A percentile compares a stretch with the other conserved stretches of the same genome.
phyloP scores from a whole-genome alignment of 2,329 filamentous ascomycete species.

The Ophiosphaerella narmari region DNA sequence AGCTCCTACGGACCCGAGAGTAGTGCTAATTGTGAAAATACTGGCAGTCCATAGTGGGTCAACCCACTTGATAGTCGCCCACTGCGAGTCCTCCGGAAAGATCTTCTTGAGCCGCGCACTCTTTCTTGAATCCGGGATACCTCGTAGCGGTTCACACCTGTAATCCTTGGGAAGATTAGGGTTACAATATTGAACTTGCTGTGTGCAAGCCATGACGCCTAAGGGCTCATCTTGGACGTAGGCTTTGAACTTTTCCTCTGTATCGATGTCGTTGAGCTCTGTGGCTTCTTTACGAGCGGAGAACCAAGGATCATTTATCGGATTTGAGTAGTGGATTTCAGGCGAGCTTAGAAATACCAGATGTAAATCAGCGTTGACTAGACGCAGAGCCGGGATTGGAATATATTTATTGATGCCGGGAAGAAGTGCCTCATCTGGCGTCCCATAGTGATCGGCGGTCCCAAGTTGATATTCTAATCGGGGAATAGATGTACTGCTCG shows the following conservation, averaged over 20 bases:
- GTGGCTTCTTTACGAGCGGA: slow-evolving; percentile 19
- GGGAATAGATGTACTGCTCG: slow-evolving; percentile 3
- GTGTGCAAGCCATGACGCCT: slow-evolving; percentile 35
- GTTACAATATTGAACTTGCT: slow-evolving; percentile 46
- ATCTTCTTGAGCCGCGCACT: slow-evolving; percentile 1
- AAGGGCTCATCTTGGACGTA: slow-evolving; percentile 26
- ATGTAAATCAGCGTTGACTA: slow-evolving; percentile 36
- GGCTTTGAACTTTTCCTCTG: slow-evolving; percentile 5
- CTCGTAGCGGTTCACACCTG: slow-evolving; percentile 25
- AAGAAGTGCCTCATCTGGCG: slow-evolving; percentile 1
- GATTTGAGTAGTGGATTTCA: slow-evolving; percentile 26
- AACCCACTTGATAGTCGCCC: slow-evolving; percentile 6
- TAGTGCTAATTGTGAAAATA: slow-evolving; percentile 7
- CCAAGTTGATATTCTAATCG: slow-evolving; percentile 14
- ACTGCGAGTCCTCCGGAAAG: slow-evolving; percentile 3
- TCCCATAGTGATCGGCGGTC: not conserved
- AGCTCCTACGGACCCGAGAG: slow-evolving; percentile 11
- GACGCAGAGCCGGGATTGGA: slow-evolving; percentile 34
- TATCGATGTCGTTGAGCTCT: slow-evolving; percentile 2
- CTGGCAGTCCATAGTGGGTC: slow-evolving; percentile 2
- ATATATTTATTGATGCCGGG: not conserved
- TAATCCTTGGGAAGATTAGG: slow-evolving; percentile 15
- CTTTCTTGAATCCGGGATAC: slow-evolving; percentile 8
- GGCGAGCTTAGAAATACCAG: slow-evolving; percentile 40
- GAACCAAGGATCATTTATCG: slow-evolving; percentile 40